Base-by-base conservation (phyloP, 306 rosid genomes). In the Lathyrus sativus region DNA sequence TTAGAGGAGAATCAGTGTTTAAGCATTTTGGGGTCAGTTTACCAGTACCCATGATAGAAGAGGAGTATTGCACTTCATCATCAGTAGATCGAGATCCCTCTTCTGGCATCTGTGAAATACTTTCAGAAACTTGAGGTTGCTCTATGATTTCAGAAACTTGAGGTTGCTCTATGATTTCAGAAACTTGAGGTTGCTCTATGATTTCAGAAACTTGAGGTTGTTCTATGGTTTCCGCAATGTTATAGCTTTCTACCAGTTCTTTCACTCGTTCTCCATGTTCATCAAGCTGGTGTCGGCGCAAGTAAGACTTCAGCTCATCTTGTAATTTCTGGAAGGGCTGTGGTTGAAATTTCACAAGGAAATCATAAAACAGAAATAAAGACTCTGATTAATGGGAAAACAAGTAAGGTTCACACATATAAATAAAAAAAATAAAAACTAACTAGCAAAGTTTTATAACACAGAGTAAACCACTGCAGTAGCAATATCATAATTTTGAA, bases 321-420 rank as follows among this genome's bases (percentile, higher is more conserved):
- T 79, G 83, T 82, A 91, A 31, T 57, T 78, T 80, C 72, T 79
- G 90, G 81, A 90, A 77, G 70, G 96, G 88, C 96, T 92, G 31
- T 5, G 56, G 48, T 65, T 31, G 28, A 70, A 14, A 46, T 44
- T 5, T 41, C 14, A 70, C 62, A 53, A 19, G 43, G 24, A 39
- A 62, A 68, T 11, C 71, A 54, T 45, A 3, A 65, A 3, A 66
- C 17, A 46, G 54, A 43, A 59, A 51, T 42, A 42, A 49, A 9
- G 51, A 15, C 43, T 71, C 28, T 75, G 46, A 43, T 50, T 9
- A 17, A 61, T 35, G 29, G 14, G 3, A 45, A 50, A 51, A 65
- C 9, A 19, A 17, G 18, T 11, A 42, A 19, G 59, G 31, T 2
- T 22, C 53, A 12, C 19, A 72, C 19, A n/a, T 45, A n/a, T 9